phyloP scores from a whole-genome alignment of 139 green algal species.

The Coelastrella sp. region DNA sequence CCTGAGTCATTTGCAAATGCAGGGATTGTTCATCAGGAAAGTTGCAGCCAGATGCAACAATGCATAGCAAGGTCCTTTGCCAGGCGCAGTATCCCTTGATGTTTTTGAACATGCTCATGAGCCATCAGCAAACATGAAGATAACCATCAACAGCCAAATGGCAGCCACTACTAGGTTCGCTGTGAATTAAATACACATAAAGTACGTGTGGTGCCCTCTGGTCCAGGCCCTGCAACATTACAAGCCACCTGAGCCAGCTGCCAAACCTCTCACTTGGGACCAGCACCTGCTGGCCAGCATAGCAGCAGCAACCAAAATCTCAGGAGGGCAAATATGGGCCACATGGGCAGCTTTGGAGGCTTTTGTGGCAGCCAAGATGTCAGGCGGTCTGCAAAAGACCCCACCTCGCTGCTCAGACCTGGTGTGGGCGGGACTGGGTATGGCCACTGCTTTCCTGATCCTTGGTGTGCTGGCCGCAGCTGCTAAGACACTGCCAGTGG shows the following conservation, averaged over 20 bases:
- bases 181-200: not conserved
- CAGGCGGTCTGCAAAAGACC: slow-evolving; percentile 12
- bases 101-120: too few species aligned
- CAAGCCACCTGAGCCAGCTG: not conserved
- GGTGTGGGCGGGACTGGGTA: slow-evolving; percentile 50
- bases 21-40: too few species aligned
- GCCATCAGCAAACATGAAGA: not conserved
- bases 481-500: slow-evolving; percentile 43
- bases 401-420: slow-evolving; percentile 51
- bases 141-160: too few species aligned
- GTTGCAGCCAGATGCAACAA: too few species aligned
- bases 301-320: not conserved
- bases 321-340: not conserved
- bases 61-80: too few species aligned
- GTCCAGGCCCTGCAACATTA: slow-evolving; percentile 15
- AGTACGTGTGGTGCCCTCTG: not conserved
- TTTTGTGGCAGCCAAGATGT: slow-evolving; percentile 34
- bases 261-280: slow-evolving; percentile 28
- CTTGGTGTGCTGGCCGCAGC: slow-evolving; percentile 42
- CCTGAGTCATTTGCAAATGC: too few species aligned
- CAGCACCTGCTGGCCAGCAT: slow-evolving; percentile 45
- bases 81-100: too few species aligned
- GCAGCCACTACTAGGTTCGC: not conserved
- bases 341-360: not conserved
- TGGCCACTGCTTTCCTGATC: slow-evolving; percentile 33